A percentile compares a stretch with the other conserved stretches of the same genome.
phyloP scores from a whole-genome alignment of 768 basidiomycete genomes.

The Russula vinacea region DNA sequence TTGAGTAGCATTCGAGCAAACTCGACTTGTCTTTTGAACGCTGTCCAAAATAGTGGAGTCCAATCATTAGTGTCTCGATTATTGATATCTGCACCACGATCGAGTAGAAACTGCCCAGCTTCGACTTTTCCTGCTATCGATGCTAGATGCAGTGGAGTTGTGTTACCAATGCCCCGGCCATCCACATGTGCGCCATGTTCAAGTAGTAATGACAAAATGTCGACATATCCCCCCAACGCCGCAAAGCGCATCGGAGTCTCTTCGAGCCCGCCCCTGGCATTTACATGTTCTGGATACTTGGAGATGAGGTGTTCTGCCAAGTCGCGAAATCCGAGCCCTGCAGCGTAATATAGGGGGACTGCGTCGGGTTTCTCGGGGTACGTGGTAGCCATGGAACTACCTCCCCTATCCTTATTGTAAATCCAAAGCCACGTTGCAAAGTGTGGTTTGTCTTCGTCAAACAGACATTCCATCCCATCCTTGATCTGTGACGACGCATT shows the following conservation, averaged over 20 bases:
- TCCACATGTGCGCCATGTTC: background rate
- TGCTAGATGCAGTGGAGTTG: background rate
- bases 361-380: background rate
- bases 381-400: too few relatives aligned
- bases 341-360: background rate
- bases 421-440: constrained; percentile 7
- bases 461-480: background rate
- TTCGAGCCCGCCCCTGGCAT: background rate
- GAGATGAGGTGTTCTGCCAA: background rate
- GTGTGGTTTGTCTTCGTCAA: background rate
- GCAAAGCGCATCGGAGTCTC: background rate
- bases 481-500: background rate
- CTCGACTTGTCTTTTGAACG: too few relatives aligned
- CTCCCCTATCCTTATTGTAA: too few relatives aligned
- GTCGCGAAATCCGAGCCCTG: background rate
- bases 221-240: background rate
- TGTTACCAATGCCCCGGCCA: too few relatives aligned
- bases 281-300: background rate
- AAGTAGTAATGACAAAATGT: background rate
- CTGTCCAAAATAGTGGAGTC: too few relatives aligned
- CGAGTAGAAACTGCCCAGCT: background rate
- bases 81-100: background rate
- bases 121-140: background rate
- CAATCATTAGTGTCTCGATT: fast-evolving
- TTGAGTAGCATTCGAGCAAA: too few relatives aligned